Evolutionary conservation across 1,139 yeast genomes (phyloP), one percentile per base, ranked within the genome.

Genomic region (Meyerozyma athensensis): DNA sequence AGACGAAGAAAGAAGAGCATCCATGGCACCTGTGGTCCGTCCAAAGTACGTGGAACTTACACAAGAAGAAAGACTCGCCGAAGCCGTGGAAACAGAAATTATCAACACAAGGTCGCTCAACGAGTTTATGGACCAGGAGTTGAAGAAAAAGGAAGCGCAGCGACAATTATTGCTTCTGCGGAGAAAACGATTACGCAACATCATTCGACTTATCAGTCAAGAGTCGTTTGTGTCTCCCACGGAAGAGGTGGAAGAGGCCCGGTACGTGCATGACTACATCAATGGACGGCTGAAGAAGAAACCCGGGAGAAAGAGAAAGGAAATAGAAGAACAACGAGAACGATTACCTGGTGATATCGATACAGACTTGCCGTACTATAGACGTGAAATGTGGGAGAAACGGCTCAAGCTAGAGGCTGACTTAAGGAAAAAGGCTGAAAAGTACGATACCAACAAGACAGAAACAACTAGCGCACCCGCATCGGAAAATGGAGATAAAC

Each of bases 61-160:
- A 0, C 95, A 92, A 51, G 96, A 83, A 44, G 96, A 92, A 54
- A 70, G 90, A 41, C 63, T 92, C 37, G 82, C 74, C 9, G 95
- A 89, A 53, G 97, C 98, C 0, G 68, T 80, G 34, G 85, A 82
- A 48, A 94, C 97, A 0, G 98, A 92, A 57, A 72, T 75, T 53
- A 73, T 75, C 36, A 92, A 94, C 56, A 63, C 79, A 4, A 68
- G 77, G 21, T 84, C 97, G 3, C 67, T 92, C 46, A 79, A 85
- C 43, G 70, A 74, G 50, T 90, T 86, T 52, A 77, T 82, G 50
- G 94, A 90, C 49, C 92, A 86, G 55, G 98, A 92, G 56, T 69
- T 84, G 33, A 82, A 79, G 34, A 83, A 86, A 52, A 87, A 86
- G 56, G 82, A 82, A 56, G 74, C 75, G 39, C 90, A 90, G 53